A percentile compares a stretch with the other conserved stretches of the same genome.
Conservation (phyloP, 2,329 filamentous ascomycete species). For the Fusarium sp. region DNA sequence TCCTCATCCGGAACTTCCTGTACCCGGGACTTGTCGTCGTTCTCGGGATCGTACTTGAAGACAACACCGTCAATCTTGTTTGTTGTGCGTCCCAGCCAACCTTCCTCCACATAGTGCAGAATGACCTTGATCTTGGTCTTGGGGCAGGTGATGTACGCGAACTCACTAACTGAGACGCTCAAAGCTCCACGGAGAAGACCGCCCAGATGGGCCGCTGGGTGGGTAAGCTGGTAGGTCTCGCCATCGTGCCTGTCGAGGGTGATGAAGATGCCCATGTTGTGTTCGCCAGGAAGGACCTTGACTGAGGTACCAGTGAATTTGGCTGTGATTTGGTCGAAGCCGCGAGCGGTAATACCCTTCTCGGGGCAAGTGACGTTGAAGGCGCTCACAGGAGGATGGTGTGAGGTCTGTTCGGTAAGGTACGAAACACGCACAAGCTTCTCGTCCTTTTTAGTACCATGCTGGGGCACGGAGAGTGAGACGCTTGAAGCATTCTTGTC, state of each 20-base stretch:
- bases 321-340: constrained; percentile 95
- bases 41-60: constrained; percentile 88
- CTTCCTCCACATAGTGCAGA: constrained; percentile 90
- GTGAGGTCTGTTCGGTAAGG: constrained; percentile 96
- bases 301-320: constrained; percentile 98
- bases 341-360: constrained; percentile 84
- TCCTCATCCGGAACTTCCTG: constrained; percentile 89
- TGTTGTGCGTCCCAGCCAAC: constrained; percentile 90
- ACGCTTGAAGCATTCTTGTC: constrained; percentile 59
- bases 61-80: constrained; percentile 92
- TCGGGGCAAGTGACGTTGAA: constrained; percentile 94
- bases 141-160: constrained; percentile 88
- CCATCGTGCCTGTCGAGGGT: constrained; percentile 80
- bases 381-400: constrained; percentile 96
- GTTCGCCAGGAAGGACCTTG: constrained; percentile 88
- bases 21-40: constrained; percentile 80
- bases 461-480: constrained; percentile 61
- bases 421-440: constrained; percentile 84
- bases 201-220: constrained; percentile 91
- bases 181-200: constrained; percentile 88
- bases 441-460: constrained; percentile 54
- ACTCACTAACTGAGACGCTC: constrained; percentile 88
- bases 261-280: constrained; percentile 97
- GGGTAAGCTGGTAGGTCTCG: constrained; percentile 94
- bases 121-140: constrained; percentile 92